Percentiles rank a stretch among this genome's conserved stretches.
These are phyloP conservation scores for Hortiboletus campestris DNA, from an alignment of 768 basidiomycete species.

Conservation along the genomic window DNA sequence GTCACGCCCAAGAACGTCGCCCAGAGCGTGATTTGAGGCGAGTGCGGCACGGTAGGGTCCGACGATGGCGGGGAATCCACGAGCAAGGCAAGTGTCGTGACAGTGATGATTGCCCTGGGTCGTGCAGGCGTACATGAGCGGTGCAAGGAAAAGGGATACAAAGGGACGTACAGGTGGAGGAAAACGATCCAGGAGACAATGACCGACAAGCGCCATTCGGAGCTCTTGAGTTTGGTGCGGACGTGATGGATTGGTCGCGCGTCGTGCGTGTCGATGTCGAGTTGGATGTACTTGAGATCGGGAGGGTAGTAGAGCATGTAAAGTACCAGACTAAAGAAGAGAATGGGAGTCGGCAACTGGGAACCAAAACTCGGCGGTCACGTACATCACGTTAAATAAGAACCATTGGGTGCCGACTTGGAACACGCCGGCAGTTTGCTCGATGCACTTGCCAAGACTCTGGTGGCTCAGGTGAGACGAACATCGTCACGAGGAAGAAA, in stretches of 20 bases:
- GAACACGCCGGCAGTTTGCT: constrained; percentile 75
- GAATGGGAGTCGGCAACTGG: background rate
- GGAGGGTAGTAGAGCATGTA: constrained; percentile 92
- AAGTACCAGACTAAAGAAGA: constrained; percentile 66
- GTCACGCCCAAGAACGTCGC: constrained; percentile 86
- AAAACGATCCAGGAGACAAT: constrained; percentile 67
- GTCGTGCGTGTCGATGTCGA: constrained; percentile 43
- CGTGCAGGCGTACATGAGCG: background rate
- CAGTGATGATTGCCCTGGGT: constrained; percentile 40
- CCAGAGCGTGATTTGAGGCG: constrained; percentile 53
- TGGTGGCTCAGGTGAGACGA: constrained; percentile 29
- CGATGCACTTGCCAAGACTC: constrained; percentile 71
- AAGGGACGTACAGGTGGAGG: constrained; percentile 66
- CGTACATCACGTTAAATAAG: constrained; percentile 81
- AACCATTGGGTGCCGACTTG: constrained; percentile 85
- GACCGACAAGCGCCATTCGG: constrained; percentile 79
- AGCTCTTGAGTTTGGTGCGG: constrained; percentile 51
- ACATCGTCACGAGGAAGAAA: background rate
- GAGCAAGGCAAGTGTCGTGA: constrained; percentile 65
- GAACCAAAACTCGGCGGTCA: constrained; percentile 7
- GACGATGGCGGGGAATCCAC: constrained; percentile 40
- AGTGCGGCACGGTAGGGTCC: constrained; percentile 34
- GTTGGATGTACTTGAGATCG: constrained; percentile 67
- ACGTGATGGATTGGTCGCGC: constrained; percentile 39
- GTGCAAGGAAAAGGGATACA: background rate